These are phyloP conservation scores for Comarum palustre DNA, from an alignment of 306 rosid genomes.

Conservation along the genomic window DNA sequence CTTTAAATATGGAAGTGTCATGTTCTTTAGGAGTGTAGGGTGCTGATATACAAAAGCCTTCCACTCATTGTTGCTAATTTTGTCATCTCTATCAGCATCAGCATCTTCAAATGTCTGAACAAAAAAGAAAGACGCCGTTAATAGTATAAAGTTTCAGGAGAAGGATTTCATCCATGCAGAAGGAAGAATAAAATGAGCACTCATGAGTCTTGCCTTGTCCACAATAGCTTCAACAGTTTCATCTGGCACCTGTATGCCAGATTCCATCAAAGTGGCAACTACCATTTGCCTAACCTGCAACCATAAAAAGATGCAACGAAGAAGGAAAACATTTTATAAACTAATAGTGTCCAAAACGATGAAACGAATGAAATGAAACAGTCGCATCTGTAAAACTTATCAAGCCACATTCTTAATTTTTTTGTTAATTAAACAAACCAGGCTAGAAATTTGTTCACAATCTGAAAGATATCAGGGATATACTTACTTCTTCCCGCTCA, in stretches of 20 bases:
- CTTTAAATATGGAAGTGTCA: conserved; percentile 61
- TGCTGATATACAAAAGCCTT: conserved; percentile 39
- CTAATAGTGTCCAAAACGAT: background rate
- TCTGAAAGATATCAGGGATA: background rate
- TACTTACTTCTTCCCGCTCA: conserved; percentile 68
- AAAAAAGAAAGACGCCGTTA: background rate
- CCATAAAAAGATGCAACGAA: background rate
- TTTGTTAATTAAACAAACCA: too few relatives aligned
- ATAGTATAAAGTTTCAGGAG: conserved; percentile 4
- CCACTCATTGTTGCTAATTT: conserved; percentile 67
- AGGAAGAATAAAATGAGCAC: background rate
- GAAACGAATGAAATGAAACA: background rate
- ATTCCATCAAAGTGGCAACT: conserved; percentile 52
- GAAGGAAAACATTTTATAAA: conserved; percentile 1
- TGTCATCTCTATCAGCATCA: conserved; percentile 60
- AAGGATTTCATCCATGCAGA: background rate
- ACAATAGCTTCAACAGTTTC: conserved; percentile 53
- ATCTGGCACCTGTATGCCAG: conserved; percentile 39
- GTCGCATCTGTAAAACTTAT: background rate
- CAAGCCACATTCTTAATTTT: background rate
- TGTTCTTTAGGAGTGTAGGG: conserved; percentile 55
- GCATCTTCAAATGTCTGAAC: conserved; percentile 61
- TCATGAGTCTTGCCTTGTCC: conserved; percentile 39
- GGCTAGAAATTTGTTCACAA: too few relatives aligned
- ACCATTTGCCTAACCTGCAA: conserved; percentile 70